A percentile compares a stretch with the other conserved stretches of the same genome.
Conservation (phyloP, 306 rosid genomes). For the Vicia faba region DNA sequence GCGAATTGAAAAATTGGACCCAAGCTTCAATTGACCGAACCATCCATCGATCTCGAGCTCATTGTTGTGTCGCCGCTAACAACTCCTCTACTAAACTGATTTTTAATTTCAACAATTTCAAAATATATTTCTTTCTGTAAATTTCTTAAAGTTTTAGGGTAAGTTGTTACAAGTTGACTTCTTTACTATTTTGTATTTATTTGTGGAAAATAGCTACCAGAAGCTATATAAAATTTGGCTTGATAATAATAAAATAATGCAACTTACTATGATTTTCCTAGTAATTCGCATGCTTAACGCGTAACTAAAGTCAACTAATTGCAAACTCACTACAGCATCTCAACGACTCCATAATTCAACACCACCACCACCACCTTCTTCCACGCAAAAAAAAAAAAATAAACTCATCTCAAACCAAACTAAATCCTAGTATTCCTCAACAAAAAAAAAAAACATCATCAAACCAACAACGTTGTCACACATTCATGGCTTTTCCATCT, state of each 20-base stretch:
- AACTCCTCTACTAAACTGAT: too few relatives aligned
- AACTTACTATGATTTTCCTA: neutral
- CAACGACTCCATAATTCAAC: conserved; percentile 16
- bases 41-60: too few relatives aligned
- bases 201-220: neutral
- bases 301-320: conserved; percentile 35
- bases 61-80: too few relatives aligned
- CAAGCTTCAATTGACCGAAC: too few relatives aligned
- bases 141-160: too few relatives aligned
- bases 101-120: too few relatives aligned
- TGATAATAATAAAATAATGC: conserved; percentile 3
- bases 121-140: too few relatives aligned
- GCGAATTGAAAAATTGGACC: too few relatives aligned
- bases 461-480: neutral
- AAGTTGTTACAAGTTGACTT: neutral
- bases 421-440: neutral
- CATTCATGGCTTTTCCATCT: conserved; percentile 38
- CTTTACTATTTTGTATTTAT: neutral
- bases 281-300: conserved; percentile 6
- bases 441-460: neutral
- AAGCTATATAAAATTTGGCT: neutral
- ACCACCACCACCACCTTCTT: neutral
- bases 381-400: neutral
- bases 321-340: neutral
- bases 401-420: conserved; percentile 1